Conservation (phyloP, 768 basidiomycete species). For the Rhodotorula kratochvilovae region DNA sequence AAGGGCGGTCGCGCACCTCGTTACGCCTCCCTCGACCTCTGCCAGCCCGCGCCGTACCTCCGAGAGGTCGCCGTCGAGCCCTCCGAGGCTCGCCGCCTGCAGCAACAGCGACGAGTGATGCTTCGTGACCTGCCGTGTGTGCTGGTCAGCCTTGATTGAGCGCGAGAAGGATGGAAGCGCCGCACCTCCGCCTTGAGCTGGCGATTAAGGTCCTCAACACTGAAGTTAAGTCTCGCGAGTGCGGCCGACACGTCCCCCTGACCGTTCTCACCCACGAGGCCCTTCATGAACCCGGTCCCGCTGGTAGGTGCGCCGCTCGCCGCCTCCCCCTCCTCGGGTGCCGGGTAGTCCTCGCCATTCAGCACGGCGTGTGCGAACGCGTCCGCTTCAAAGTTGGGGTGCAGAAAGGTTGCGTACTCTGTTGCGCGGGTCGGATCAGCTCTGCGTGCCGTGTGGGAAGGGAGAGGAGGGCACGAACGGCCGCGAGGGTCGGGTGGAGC, state of each 20-base stretch:
- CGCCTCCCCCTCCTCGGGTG: slow-evolving; percentile 41
- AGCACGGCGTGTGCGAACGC: slow-evolving; percentile 87
- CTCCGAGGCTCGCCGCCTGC: slow-evolving; percentile 69
- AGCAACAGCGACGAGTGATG: slow-evolving; percentile 78
- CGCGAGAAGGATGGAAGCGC: neutral
- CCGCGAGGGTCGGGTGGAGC: neutral
- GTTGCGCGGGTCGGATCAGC: neutral
- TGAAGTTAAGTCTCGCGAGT: slow-evolving; percentile 77
- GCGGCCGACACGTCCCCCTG: slow-evolving; percentile 71
- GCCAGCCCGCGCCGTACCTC: slow-evolving; percentile 65
- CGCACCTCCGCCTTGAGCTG: slow-evolving; percentile 80
- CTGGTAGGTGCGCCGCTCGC: neutral
- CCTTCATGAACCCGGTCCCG: slow-evolving; percentile 34
- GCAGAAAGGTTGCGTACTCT: slow-evolving; percentile 75
- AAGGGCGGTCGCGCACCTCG: slow-evolving; percentile 57
- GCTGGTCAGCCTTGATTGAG: neutral
- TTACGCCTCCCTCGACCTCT: slow-evolving; percentile 69
- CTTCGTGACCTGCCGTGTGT: slow-evolving; percentile 59
- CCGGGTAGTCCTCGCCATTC: slow-evolving; percentile 71
- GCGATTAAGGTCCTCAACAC: slow-evolving; percentile 84
- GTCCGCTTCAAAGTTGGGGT: slow-evolving; percentile 72
- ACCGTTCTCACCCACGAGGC: slow-evolving; percentile 55
- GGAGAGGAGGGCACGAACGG: neutral
- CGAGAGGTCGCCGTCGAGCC: slow-evolving; percentile 65
- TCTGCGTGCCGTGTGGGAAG: neutral